A percentile compares a stretch with the other conserved stretches of the same genome.
Evolutionary conservation across 495 filamentous ascomycete species (phyloP).

Genomic region (Aspergillus sparsus): DNA sequence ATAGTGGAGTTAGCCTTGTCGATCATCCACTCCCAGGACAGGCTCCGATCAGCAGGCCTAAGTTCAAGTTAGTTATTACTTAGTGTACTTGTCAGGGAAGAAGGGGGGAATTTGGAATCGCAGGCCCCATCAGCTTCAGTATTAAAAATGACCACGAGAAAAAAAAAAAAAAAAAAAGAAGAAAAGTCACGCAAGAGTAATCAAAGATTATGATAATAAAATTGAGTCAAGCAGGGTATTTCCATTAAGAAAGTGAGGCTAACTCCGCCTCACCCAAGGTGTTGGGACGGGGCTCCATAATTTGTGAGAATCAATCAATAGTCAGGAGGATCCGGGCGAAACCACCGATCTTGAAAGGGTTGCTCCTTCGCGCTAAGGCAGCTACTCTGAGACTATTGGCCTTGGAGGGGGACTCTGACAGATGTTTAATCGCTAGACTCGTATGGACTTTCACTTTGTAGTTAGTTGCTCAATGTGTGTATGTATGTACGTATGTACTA

Average conservation of each 20-base stretch:
- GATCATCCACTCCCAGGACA: not conserved
- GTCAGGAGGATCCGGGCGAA: conserved; percentile 1
- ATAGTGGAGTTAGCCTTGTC: conserved; percentile 1
- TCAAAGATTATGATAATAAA: not conserved
- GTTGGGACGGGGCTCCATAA: conserved; percentile 2
- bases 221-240: not conserved
- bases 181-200: not conserved
- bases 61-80: not conserved
- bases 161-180: not conserved
- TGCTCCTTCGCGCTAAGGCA: not conserved
- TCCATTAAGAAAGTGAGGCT: conserved; percentile 3
- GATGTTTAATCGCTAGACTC: not conserved
- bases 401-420: not conserved
- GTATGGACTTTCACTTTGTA: too few relatives aligned
- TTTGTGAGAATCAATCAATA: conserved; percentile 5
- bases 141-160: not conserved
- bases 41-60: not conserved
- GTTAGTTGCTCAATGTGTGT: too few relatives aligned
- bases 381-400: not conserved
- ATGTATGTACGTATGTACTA: too few relatives aligned
- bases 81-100: not conserved
- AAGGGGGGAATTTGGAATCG: not conserved
- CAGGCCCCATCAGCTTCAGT: not conserved
- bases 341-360: not conserved
- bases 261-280: conserved; percentile 4